phyloP scores from a whole-genome alignment of 2,329 filamentous ascomycete species.

The Aspergillus fischeri region DNA sequence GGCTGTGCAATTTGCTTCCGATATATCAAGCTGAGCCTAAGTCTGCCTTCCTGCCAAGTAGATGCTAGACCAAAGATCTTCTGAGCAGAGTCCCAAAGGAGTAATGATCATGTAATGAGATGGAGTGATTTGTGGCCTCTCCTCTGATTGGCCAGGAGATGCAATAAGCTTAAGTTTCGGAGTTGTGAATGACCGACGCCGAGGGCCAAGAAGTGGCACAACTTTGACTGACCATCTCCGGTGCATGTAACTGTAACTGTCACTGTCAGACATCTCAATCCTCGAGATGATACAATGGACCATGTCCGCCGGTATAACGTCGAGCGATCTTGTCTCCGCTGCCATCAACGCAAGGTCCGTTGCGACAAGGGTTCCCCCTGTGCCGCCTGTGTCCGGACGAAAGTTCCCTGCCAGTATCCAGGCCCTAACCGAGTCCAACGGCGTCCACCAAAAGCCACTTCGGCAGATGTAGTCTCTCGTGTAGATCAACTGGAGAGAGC shows the following conservation, averaged over 20 bases:
- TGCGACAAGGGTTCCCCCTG: constrained; percentile 24
- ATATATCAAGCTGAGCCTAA: too few species aligned
- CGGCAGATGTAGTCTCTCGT: constrained; percentile 17
- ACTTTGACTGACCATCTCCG: not conserved
- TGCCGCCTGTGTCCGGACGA: constrained; percentile 16
- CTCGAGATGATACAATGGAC: not conserved
- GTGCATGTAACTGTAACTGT: not conserved
- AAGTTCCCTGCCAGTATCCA: constrained; percentile 21
- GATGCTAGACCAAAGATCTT: not conserved
- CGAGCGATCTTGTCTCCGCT: constrained; percentile 27
- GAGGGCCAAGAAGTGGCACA: not conserved
- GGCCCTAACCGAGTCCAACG: constrained; percentile 18
- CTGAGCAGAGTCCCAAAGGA: too few species aligned
- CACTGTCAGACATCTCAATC: not conserved
- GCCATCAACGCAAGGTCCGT: constrained; percentile 27
- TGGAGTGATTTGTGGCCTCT: too few species aligned
- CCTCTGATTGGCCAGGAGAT: not conserved
- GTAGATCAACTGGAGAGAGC: constrained; percentile 22
- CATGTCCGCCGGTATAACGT: constrained; percentile 20
- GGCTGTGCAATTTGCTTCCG: too few species aligned
- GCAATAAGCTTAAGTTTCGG: not conserved
- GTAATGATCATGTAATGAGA: too few species aligned
- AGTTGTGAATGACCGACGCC: not conserved
- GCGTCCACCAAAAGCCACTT: constrained; percentile 13
- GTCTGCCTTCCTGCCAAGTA: too few species aligned